Evolutionary conservation across 805 yeast genomes (phyloP).

Genomic region (Yarrowia sp.): DNA sequence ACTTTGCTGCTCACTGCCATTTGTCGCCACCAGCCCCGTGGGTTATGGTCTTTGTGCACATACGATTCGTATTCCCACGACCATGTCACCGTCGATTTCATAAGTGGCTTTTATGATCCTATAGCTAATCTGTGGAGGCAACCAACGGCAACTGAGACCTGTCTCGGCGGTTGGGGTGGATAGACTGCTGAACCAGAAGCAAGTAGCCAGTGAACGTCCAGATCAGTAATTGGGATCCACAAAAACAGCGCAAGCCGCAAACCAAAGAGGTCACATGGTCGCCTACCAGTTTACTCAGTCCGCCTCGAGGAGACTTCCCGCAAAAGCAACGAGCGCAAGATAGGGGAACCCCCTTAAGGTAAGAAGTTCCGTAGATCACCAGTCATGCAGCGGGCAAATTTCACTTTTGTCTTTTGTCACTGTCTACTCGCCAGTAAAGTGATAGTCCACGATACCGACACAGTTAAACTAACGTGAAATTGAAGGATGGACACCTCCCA

Average conservation of each 20-base stretch:
- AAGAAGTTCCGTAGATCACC: not conserved
- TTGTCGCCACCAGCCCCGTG: not conserved
- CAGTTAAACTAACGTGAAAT: not conserved
- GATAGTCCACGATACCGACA: not conserved
- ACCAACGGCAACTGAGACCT: no score
- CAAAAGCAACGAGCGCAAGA: slow-evolving; percentile 20
- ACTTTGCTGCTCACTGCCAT: not conserved
- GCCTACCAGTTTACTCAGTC: not conserved
- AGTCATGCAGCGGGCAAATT: not conserved
- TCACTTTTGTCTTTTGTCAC: not conserved
- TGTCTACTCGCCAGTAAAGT: not conserved
- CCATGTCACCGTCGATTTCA: not conserved
- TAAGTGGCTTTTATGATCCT: not conserved
- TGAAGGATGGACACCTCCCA: not conserved
- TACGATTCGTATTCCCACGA: slow-evolving; percentile 8
- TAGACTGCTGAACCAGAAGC: no score
- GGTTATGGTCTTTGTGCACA: not conserved
- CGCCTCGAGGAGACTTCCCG: not conserved
- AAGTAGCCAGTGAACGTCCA: no score
- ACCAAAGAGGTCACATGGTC: not conserved
- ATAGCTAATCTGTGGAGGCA: not conserved
- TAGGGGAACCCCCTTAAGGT: not conserved
- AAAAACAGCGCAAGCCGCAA: not conserved
- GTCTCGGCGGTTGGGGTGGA: no score
- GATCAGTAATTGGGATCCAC: not conserved